Evolutionary conservation across 352 stramenopile species (phyloP), one percentile per base, ranked within the genome.

Genomic region (Phytophthora megakarya): DNA sequence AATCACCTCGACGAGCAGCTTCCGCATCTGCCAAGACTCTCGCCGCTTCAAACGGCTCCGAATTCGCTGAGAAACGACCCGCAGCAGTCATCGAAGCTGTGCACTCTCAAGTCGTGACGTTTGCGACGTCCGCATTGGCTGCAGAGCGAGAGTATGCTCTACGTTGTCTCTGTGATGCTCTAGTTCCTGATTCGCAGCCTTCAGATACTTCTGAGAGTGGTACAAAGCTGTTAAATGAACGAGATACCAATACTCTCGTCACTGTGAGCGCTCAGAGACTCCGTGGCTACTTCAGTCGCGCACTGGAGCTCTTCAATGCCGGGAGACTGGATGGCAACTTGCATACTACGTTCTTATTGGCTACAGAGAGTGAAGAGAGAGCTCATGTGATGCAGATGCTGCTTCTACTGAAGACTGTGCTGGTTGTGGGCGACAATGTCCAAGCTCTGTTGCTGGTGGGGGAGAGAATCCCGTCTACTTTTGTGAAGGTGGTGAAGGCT

Each of bases 401-500:
- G 25, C 53, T 48, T 6, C 19, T 83, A 21, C 55, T 88, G 11
- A 52, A 44, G 19, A 47, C 40, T 32, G 26, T 86, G 2, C 28
- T 85, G 38, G 30, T 51, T 3, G 26, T 21, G 25, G 53, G 57
- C 43, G 50, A 69, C 32, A 45, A 56, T 21, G 39, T 43, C 8
- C 56, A 81, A 70, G 61, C 63, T 60, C 48, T 68, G 47, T 18
- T 85, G 4, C 39, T 88, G 8, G 76, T 80, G 11, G 75, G 75
- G 21, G 80, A 86, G 45, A 72, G 76, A 22, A 68, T 88, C 1
- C 78, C 78, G 7, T 86, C 76, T 4, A 88, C 68, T 19, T 57
- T 89, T 4, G 75, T 88, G 2, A 85, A 86, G 48, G 48, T 82
- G 16, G 50, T 82, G 19, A 84, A 88, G 52, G 78, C 80, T 0